phyloP scores from a whole-genome alignment of 2,329 filamentous ascomycete species.

The Diaporthe citrichinensis region DNA sequence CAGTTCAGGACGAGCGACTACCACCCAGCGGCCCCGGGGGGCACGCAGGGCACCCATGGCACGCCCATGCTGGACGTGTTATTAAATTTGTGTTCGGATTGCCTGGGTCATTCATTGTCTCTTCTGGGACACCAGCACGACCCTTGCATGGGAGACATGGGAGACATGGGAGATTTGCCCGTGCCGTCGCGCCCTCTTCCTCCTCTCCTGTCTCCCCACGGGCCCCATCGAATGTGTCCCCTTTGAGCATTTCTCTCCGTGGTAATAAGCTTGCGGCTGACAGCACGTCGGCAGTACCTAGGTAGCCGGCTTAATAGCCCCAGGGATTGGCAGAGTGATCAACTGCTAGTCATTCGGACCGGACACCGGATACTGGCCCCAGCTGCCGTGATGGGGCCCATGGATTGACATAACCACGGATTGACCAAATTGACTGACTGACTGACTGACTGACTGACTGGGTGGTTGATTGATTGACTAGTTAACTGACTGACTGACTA shows the following conservation, averaged over 20 bases:
- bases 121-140: slow-evolving; percentile 34
- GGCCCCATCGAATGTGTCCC: slow-evolving; percentile 29
- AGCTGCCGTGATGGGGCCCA: slow-evolving; percentile 34
- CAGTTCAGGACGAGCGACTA: slow-evolving; percentile 33
- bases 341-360: slow-evolving; percentile 33
- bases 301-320: background rate
- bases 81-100: slow-evolving; percentile 33
- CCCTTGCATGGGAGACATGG: slow-evolving; percentile 36
- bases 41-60: slow-evolving; percentile 24
- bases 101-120: slow-evolving; percentile 21
- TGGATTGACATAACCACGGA: slow-evolving; percentile 21
- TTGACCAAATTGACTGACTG: slow-evolving; percentile 32
- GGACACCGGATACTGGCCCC: slow-evolving; percentile 31
- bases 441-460: background rate
- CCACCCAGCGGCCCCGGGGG: slow-evolving; percentile 32
- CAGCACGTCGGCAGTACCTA: slow-evolving; percentile 15
- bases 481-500: background rate
- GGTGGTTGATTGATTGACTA: slow-evolving; percentile 15
- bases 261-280: slow-evolving; percentile 27
- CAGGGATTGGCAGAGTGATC: slow-evolving; percentile 26
- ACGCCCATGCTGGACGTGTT: slow-evolving; percentile 24
- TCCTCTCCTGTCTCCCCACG: slow-evolving; percentile 19
- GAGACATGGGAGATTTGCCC: slow-evolving; percentile 35
- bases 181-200: slow-evolving; percentile 28
- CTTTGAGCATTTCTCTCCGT: slow-evolving; percentile 31